These are phyloP conservation scores for Hygrocybe punicea DNA, from an alignment of 768 basidiomycete species.

Conservation along the genomic window DNA sequence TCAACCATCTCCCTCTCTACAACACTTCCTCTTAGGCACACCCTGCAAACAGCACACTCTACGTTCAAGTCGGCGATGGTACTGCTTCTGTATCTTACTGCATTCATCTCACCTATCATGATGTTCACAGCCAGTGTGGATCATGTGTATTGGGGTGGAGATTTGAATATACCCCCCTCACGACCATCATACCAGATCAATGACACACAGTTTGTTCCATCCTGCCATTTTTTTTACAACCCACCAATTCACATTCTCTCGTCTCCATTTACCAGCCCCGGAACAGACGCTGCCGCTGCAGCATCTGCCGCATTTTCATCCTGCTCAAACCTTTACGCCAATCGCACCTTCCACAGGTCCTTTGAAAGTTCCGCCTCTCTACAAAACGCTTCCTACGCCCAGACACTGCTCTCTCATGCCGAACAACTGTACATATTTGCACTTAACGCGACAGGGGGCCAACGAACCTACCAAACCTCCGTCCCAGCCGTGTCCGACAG, in stretches of 20 bases:
- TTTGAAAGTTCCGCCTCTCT: conserved; percentile 63
- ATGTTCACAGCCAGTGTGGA: conserved; percentile 51
- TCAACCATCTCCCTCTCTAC: neutral
- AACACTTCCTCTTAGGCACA: conserved; percentile 59
- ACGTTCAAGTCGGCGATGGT: conserved; percentile 73
- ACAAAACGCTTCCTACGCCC: conserved; percentile 68
- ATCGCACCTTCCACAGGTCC: conserved; percentile 48
- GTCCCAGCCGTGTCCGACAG: conserved; percentile 60
- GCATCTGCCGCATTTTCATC: conserved; percentile 86
- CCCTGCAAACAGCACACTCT: conserved; percentile 65
- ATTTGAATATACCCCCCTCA: conserved; percentile 67
- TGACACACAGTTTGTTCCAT: conserved; percentile 40
- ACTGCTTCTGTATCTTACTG: conserved; percentile 16
- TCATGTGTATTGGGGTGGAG: conserved; percentile 87
- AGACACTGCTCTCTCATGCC: conserved; percentile 69
- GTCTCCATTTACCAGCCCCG: conserved; percentile 42
- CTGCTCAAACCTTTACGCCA: conserved; percentile 77
- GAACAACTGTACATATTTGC: conserved; percentile 74
- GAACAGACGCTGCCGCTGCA: conserved; percentile 85
- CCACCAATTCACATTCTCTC: neutral
- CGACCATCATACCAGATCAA: conserved; percentile 81
- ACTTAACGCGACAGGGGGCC: conserved; percentile 57
- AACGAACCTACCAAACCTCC: conserved; percentile 63
- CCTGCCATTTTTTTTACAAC: neutral
- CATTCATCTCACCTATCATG: conserved; percentile 2